Evolutionary conservation across 1,139 yeast genomes (phyloP).

Genomic region (Chernovozyma aurita): DNA sequence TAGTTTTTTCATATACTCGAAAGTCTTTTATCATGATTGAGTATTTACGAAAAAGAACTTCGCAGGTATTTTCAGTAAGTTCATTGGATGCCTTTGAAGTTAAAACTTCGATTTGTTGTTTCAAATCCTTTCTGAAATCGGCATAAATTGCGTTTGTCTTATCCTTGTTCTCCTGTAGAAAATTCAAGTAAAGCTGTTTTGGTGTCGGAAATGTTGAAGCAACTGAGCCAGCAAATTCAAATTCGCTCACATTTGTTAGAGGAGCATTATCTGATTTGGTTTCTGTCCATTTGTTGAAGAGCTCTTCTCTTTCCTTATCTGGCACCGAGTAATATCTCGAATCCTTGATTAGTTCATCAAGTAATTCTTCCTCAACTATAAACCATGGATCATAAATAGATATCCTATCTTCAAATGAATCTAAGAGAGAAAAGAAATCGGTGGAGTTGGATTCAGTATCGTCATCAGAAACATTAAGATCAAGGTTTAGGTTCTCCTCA

Average conservation of each 20-base stretch:
- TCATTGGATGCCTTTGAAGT: slow-evolving; percentile 1
- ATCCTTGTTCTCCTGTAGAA: slow-evolving; percentile 28
- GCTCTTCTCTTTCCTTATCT: slow-evolving; percentile 17
- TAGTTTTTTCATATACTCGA: slow-evolving; percentile 20
- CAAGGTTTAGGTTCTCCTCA: slow-evolving; percentile 13
- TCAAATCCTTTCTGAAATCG: slow-evolving; percentile 22
- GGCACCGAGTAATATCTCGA: slow-evolving; percentile 30
- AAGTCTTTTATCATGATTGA: slow-evolving; percentile 24
- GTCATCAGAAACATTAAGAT: slow-evolving; percentile 17
- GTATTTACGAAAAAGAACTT: slow-evolving; percentile 19
- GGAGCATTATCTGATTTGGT: not conserved
- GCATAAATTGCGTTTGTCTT: slow-evolving; percentile 25
- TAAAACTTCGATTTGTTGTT: slow-evolving; percentile 11
- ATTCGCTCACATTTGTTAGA: slow-evolving; percentile 1
- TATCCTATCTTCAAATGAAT: slow-evolving; percentile 18
- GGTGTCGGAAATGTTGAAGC: slow-evolving; percentile 21
- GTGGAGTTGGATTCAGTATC: slow-evolving; percentile 7
- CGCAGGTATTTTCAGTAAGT: slow-evolving; percentile 16
- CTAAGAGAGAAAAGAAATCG: slow-evolving; percentile 23
- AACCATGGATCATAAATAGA: slow-evolving; percentile 37
- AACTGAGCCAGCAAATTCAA: slow-evolving; percentile 2
- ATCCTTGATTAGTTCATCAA: slow-evolving; percentile 22
- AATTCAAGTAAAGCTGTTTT: slow-evolving; percentile 17
- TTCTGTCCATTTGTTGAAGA: slow-evolving; percentile 29
- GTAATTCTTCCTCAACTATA: slow-evolving; percentile 34